These are phyloP conservation scores for Sphagnum magellanicum DNA, from an alignment of 228 moss, liverwort and hornwort genomes.

Conservation along the genomic window DNA sequence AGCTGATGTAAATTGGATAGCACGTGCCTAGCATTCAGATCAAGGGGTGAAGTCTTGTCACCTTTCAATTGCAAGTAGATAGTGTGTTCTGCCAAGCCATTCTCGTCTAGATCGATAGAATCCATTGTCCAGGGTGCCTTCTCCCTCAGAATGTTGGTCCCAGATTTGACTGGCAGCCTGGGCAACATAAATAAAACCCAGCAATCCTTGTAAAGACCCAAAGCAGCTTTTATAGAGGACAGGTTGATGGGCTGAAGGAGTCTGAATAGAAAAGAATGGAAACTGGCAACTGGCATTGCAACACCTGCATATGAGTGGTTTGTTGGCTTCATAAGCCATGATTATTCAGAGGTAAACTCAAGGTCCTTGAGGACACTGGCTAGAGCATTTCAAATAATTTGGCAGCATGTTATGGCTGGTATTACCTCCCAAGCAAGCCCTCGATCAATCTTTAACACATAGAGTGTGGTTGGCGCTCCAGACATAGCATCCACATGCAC, in stretches of 20 bases:
- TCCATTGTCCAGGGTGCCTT: slow-evolving; percentile 60
- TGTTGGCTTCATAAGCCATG: too few relatives aligned
- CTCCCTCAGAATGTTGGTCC: slow-evolving; percentile 42
- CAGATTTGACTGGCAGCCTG: slow-evolving; percentile 67
- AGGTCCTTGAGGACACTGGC: too few relatives aligned
- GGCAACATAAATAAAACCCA: background rate
- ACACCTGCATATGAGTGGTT: too few relatives aligned
- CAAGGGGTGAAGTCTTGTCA: slow-evolving; percentile 12
- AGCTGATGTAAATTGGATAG: too few relatives aligned
- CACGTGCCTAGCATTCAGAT: background rate
- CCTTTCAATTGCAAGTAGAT: slow-evolving; percentile 93
- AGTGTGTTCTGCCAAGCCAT: slow-evolving; percentile 96
- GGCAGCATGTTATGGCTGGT: background rate
- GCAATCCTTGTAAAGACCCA: background rate
- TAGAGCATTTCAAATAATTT: too few relatives aligned
- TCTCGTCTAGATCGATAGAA: slow-evolving; percentile 87
- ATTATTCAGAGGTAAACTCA: too few relatives aligned
- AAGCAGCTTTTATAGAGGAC: too few relatives aligned
- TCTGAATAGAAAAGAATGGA: too few relatives aligned
- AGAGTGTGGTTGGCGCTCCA: slow-evolving; percentile 93
- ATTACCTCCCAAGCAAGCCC: slow-evolving; percentile 83
- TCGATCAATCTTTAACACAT: slow-evolving; percentile 73
- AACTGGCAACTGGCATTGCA: too few relatives aligned
- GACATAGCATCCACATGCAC: slow-evolving; percentile 89
- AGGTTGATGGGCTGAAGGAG: too few relatives aligned